These are phyloP conservation scores for Bonnemaisonia californica DNA, from an alignment of 31 red algal genomes.

Conservation along the genomic window DNA sequence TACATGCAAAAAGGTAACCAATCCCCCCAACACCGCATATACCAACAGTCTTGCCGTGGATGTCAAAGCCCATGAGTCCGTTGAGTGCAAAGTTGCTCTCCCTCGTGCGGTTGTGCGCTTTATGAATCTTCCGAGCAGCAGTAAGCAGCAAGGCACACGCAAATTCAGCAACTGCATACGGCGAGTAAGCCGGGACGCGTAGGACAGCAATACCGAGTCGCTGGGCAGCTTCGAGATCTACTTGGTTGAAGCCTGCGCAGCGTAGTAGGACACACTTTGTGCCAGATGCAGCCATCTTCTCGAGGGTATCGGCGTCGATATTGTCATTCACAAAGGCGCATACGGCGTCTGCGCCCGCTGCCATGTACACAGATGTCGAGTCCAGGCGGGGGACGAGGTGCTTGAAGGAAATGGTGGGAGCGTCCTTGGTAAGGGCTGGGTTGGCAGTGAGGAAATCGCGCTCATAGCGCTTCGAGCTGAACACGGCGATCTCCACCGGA, in stretches of 20 bases:
- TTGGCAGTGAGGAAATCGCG: conserved; percentile 57
- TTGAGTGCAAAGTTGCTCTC: conserved; percentile 83
- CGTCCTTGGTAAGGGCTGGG: conserved; percentile 27
- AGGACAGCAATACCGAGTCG: conserved; percentile 60
- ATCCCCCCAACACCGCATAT: conserved; percentile 82
- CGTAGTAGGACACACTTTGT: conserved; percentile 63
- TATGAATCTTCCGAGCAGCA: conserved; percentile 74
- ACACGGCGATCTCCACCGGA: conserved; percentile 55
- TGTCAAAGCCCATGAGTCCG: conserved; percentile 83
- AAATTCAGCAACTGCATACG: conserved; percentile 87
- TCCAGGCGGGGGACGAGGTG: conserved; percentile 53
- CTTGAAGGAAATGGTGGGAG: conserved; percentile 32
- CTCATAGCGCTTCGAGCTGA: conserved; percentile 70
- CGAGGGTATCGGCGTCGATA: conserved; percentile 35
- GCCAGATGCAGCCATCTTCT: conserved; percentile 15
- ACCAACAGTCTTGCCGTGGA: conserved; percentile 84
- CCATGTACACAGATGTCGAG: conserved; percentile 29
- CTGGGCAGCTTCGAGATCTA: conserved; percentile 71
- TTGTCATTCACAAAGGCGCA: conserved; percentile 81
- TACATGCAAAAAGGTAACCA: conserved; percentile 56
- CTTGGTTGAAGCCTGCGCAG: conserved; percentile 90
- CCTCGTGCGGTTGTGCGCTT: conserved; percentile 84
- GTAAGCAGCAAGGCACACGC: conserved; percentile 80
- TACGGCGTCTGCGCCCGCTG: conserved; percentile 57
- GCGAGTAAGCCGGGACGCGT: conserved; percentile 89